Conservation (phyloP, 257 asterid genomes). For the Eustoma russellianum region DNA sequence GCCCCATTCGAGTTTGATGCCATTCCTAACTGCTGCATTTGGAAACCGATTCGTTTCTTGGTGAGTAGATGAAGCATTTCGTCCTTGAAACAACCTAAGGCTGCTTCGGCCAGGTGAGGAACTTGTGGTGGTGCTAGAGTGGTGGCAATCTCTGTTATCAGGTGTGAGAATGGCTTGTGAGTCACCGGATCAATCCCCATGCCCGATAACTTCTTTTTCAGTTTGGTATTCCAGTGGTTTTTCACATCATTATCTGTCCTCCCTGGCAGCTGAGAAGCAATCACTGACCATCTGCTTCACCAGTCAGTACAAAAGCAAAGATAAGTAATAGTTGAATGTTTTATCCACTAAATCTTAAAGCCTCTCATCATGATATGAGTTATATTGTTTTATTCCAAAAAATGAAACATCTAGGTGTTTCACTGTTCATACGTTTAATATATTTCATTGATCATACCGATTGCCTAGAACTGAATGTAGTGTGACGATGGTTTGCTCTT, state of each 20-base stretch:
- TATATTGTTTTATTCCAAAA: too few species aligned
- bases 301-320: neutral
- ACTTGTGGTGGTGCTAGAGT: slow-evolving; percentile 85
- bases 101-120: slow-evolving; percentile 87
- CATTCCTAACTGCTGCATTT: slow-evolving; percentile 40
- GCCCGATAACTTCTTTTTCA: slow-evolving; percentile 84
- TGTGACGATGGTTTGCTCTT: slow-evolving; percentile 82
- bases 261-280: slow-evolving; percentile 88
- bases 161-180: slow-evolving; percentile 93
- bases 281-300: slow-evolving; percentile 71
- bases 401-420: too few species aligned
- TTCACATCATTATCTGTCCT: slow-evolving; percentile 92
- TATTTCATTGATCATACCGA: slow-evolving; percentile 26
- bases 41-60: slow-evolving; percentile 67
- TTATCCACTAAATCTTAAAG: too few species aligned
- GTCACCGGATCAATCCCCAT: slow-evolving; percentile 98
- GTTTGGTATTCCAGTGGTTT: slow-evolving; percentile 95
- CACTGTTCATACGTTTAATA: too few species aligned
- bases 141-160: slow-evolving; percentile 73
- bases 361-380: too few species aligned
- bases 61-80: slow-evolving; percentile 95
- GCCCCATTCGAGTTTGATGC: slow-evolving; percentile 10
- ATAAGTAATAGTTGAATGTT: too few species aligned
- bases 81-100: slow-evolving; percentile 91
- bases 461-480: slow-evolving; percentile 93